Conservation (phyloP, 2,329 filamentous ascomycete species). For the Leptographium galeiforme region DNA sequence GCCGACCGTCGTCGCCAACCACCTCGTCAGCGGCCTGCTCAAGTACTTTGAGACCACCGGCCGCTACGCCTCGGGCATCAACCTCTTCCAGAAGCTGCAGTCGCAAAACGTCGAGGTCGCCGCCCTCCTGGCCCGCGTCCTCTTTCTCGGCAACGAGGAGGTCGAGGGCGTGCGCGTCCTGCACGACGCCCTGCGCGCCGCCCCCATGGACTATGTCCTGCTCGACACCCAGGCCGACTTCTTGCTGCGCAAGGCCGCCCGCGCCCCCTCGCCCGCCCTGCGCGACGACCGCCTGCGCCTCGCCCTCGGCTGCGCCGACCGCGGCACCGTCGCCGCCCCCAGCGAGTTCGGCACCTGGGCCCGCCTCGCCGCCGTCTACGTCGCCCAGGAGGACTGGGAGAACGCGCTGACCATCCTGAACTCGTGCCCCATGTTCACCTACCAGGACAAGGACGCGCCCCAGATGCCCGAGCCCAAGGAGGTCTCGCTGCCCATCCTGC, state of each 20-base stretch:
- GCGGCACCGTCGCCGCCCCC: conserved; percentile 85
- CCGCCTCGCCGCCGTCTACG: conserved; percentile 82
- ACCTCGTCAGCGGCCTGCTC: conserved; percentile 82
- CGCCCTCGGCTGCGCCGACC: conserved; percentile 84
- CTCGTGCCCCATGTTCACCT: conserved; percentile 99
- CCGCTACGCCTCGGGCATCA: conserved; percentile 87
- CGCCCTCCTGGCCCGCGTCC: conserved; percentile 77
- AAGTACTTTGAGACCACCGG: conserved; percentile 94
- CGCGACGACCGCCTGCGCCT: conserved; percentile 62
- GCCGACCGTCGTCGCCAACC: conserved; percentile 90
- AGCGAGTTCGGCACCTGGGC: conserved; percentile 98
- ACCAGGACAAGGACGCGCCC: conserved; percentile 94
- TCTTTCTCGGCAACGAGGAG: conserved; percentile 92
- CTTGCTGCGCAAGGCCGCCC: conserved; percentile 66
- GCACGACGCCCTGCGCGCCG: conserved; percentile 75
- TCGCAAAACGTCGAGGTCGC: conserved; percentile 87
- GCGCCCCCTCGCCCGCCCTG: conserved; percentile 36
- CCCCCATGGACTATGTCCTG: conserved; percentile 96
- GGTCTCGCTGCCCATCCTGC: conserved; percentile 72
- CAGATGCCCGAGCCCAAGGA: conserved; percentile 86
- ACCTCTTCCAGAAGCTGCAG: conserved; percentile 91
- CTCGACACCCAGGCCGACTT: conserved; percentile 91
- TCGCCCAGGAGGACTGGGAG: conserved; percentile 91
- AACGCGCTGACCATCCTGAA: conserved; percentile 89
- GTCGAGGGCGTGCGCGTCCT: conserved; percentile 86